Evolutionary conservation across 2,329 filamentous ascomycete species (phyloP), one percentile per base, ranked within the genome.

Genomic region (Simplicillium sp.): DNA sequence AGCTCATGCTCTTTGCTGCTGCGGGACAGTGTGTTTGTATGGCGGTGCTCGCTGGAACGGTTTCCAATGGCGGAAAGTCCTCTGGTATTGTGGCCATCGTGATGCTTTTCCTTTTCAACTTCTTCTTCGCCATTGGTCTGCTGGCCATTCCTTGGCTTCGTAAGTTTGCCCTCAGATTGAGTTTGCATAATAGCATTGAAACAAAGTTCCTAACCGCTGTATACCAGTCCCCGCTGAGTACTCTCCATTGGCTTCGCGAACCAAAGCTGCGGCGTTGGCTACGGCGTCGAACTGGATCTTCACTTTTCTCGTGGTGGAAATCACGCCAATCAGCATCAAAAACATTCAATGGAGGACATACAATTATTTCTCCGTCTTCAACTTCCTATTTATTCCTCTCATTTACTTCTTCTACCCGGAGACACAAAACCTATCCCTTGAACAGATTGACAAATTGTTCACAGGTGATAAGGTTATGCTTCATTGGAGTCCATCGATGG

Each of bases 1-100:
- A 75, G 51, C 62, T 80, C 54, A 74, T 80, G 67, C 67, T 80
- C 53, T 77, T 63, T 16, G 57, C 59, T 2, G 57, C 52, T 11
- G 50, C 45, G 2, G 60, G 59, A 2, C 60, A 64, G 34, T 53
- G 56, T 42, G 49, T 44, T 3, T 71, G 67, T 44, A 71, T 73
- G 67, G 62, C 62, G 11, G 54, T 70, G 2, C 54, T 71, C 9
- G 65, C 66, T 3, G 65, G 62, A 8, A 68, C 67, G 0, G 61
- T 68, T 1, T 61, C 55, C 9, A 52, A 62, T 34, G 62, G 59
- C 8, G 48, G 55, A n/a, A 54, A 55, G 12, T 45, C 58, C 3
- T 56, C 60, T 2, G 66, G 61, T 43, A 61, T 64, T 40, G 65
- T 66, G 9, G 65, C 66, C 0, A 61, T 60, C 2, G 55, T 67